phyloP scores from a whole-genome alignment of 2,329 filamentous ascomycete species.

The Lasiodiplodia theobromae region DNA sequence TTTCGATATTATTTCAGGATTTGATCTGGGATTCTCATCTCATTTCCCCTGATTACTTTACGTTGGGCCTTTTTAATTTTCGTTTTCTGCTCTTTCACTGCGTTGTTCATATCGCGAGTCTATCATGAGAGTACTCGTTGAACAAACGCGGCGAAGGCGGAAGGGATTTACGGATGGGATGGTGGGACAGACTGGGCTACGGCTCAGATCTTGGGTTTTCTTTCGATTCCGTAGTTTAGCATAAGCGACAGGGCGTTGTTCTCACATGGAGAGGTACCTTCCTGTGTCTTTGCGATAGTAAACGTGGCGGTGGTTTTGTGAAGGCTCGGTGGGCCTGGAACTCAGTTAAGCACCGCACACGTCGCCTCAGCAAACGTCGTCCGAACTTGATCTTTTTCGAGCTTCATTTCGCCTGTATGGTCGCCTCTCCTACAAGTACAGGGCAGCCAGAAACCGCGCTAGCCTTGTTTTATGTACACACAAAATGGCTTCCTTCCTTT shows the following conservation, averaged over 20 bases:
- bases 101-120: neutral
- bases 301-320: neutral
- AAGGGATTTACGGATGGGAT: neutral
- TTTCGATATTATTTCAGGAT: neutral
- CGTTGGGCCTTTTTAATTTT: neutral
- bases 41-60: neutral
- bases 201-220: neutral
- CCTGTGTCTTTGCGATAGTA: neutral
- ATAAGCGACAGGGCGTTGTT: constrained; percentile 19
- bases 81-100: neutral
- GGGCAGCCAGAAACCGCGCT: constrained; percentile 13
- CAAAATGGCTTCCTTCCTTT: neutral
- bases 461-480: constrained; percentile 23
- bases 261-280: neutral
- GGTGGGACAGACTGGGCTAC: constrained; percentile 3
- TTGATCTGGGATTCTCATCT: neutral
- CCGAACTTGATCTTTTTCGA: neutral
- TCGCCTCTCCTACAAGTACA: constrained; percentile 20
- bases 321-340: neutral
- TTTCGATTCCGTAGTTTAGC: neutral
- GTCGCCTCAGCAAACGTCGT: neutral
- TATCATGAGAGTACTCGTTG: neutral
- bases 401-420: constrained; percentile 13
- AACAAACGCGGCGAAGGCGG: neutral
- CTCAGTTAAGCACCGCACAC: neutral